Evolutionary conservation across 345 rosid species (phyloP).

Genomic region (Linum lewisii): DNA sequence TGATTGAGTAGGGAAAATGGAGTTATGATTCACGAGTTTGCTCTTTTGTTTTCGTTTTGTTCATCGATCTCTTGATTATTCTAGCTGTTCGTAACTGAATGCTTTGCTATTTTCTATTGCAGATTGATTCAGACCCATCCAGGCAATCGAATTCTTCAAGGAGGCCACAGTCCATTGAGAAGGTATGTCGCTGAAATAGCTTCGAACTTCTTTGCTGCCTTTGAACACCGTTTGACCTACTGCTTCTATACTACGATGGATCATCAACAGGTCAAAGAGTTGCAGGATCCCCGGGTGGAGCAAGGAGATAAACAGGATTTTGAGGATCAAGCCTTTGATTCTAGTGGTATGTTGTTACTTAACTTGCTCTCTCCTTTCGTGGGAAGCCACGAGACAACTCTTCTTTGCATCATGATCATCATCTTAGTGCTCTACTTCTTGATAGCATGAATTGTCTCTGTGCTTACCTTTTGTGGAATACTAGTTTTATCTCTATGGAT

Average conservation of each 20-base stretch:
- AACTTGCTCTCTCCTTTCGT: neutral
- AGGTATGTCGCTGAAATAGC: constrained; percentile 11
- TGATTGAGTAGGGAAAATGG: neutral
- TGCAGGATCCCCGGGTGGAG: constrained; percentile 45
- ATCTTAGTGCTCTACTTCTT: neutral
- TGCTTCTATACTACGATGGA: constrained; percentile 6
- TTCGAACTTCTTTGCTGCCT: neutral
- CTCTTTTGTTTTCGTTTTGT: neutral
- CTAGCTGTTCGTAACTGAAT: neutral
- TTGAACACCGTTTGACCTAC: neutral
- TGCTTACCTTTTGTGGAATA: neutral
- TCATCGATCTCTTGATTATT: neutral
- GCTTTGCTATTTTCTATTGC: constrained; percentile 6
- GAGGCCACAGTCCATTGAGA: constrained; percentile 25
- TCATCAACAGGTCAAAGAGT: constrained; percentile 31
- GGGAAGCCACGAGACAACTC: neutral
- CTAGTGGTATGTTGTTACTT: constrained; percentile 28
- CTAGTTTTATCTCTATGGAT: too few species aligned
- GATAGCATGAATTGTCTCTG: neutral
- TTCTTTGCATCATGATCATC: too few species aligned
- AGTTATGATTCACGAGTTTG: neutral
- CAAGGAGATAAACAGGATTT: constrained; percentile 17
- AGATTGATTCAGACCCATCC: constrained; percentile 53
- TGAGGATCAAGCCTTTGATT: constrained; percentile 22
- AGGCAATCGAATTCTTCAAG: constrained; percentile 38